These are phyloP conservation scores for Durotheca rogersii DNA, from an alignment of 495 filamentous ascomycete genomes.

Conservation along the genomic window DNA sequence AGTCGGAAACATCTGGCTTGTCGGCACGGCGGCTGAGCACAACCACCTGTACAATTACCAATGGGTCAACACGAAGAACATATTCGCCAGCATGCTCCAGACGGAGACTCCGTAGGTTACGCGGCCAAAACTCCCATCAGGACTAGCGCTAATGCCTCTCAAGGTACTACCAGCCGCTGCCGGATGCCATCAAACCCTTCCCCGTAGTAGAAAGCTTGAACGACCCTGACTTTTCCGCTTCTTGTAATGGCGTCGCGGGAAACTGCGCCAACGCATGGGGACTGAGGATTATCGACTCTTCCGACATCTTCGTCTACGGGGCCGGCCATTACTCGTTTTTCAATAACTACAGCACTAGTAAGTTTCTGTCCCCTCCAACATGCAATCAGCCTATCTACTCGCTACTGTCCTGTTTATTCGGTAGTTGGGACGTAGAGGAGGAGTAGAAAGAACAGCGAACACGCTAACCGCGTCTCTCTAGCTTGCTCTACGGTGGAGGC, in stretches of 20 bases:
- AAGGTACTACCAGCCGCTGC: conserved; percentile 61
- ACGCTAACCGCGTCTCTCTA: conserved; percentile 5
- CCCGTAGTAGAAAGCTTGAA: conserved; percentile 45
- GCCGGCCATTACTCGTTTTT: conserved; percentile 79
- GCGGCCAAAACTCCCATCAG: conserved; percentile 57
- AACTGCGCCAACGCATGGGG: conserved; percentile 65
- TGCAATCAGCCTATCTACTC: not conserved
- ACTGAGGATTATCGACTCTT: conserved; percentile 61
- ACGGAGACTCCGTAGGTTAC: conserved; percentile 78
- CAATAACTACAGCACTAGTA: conserved; percentile 52
- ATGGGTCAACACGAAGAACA: conserved; percentile 63
- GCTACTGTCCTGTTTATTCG: not conserved
- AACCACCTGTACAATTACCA: conserved; percentile 81
- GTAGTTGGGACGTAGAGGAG: too few relatives aligned
- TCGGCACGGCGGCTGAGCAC: conserved; percentile 77
- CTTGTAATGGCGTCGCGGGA: conserved; percentile 43
- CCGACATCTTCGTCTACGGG: conserved; percentile 63
- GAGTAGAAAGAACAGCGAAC: too few relatives aligned
- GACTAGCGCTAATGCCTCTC: conserved; percentile 28
- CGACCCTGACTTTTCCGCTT: conserved; percentile 59
- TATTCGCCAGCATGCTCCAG: conserved; percentile 76
- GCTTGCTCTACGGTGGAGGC: conserved; percentile 45
- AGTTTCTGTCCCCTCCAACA: too few relatives aligned
- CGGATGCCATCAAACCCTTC: conserved; percentile 61
- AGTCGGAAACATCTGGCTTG: conserved; percentile 58